phyloP scores from a whole-genome alignment of 352 stramenopile species.

The Globisporangium rhizosaccharum region DNA sequence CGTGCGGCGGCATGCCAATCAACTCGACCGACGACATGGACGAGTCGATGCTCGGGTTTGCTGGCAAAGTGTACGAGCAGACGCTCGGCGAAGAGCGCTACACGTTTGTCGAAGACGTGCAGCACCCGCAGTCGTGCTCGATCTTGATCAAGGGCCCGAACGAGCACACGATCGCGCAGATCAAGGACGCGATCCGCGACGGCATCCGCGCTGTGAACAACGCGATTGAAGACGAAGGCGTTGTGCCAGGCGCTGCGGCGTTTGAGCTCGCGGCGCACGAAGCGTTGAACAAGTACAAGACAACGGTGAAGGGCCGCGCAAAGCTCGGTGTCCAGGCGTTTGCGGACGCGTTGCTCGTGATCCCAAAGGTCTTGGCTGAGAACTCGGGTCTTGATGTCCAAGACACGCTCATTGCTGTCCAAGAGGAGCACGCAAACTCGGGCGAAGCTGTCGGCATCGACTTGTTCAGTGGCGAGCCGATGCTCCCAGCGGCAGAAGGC shows the following conservation, averaged over 20 bases:
- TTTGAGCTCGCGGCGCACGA: slow-evolving; percentile 95
- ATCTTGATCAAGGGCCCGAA: slow-evolving; percentile 99
- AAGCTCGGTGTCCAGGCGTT: slow-evolving; percentile 99
- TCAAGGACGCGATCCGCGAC: slow-evolving; percentile 99
- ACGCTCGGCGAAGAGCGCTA: slow-evolving; percentile 99
- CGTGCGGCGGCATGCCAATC: slow-evolving; percentile 97
- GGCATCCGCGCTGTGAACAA: slow-evolving; percentile 98
- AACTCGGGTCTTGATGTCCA: slow-evolving; percentile 89
- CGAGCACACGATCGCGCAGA: slow-evolving; percentile 97
- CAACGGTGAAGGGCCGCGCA: slow-evolving; percentile 90
- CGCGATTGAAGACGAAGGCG: slow-evolving; percentile 94
- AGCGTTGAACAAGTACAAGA: slow-evolving; percentile 83
- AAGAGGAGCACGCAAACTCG: slow-evolving; percentile 92
- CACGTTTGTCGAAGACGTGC: slow-evolving; percentile 99
- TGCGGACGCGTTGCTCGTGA: slow-evolving; percentile 96
- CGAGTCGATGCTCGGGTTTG: slow-evolving; percentile 93
- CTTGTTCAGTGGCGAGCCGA: slow-evolving; percentile 94
- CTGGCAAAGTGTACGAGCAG: slow-evolving; percentile 97
- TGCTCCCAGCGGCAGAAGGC: slow-evolving; percentile 94
- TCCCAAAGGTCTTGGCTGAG: slow-evolving; percentile 97
- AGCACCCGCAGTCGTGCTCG: slow-evolving; percentile 95
- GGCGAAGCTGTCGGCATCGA: slow-evolving; percentile 94
- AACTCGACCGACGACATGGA: slow-evolving; percentile 98
- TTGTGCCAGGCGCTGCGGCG: slow-evolving; percentile 95
- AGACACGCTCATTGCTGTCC: slow-evolving; percentile 95